Evolutionary conservation across 192 early-diverging fungal species (phyloP), one percentile per base, ranked within the genome.

Genomic region (Coemansia sp.): DNA sequence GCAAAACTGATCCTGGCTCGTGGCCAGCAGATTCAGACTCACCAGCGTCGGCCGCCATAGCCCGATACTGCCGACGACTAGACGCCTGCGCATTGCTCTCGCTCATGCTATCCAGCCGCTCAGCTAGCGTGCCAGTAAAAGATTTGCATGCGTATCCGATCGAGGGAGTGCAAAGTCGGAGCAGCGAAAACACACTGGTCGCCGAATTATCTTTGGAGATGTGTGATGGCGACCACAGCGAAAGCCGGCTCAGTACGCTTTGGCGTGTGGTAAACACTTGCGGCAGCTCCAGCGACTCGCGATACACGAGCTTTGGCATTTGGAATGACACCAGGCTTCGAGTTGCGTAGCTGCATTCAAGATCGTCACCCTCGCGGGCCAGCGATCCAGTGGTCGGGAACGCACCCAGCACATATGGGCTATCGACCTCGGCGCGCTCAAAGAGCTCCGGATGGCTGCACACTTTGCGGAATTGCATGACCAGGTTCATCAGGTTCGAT

Each of bases 401-500:
- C 4, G 66, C 57, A 58, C 86, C 87, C 7, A 85, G 74, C 6
- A 87, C 96, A 61, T 87, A 98, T 14, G 96, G 96, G 15, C 95
- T 95, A 0, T 92, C 92, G 19, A 93, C 93, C 80, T 99, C 97
- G 48, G 89, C 91, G 21, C 91, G 89, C 54, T 92, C 89, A 76
- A 92, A 92, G 11, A 92, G 82, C 59, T 93, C 93, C 15, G 94
- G 94, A 67, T 95, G 94, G 76, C 93, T 92, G 81, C 92, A 94
- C 53, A 90, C 85, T 62, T 95, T 95, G 70, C 93, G 87, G 49
- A 95, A 68, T 74, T 95, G 94, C 94, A 95, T 95, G 4, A 91
- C 94, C 79, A 99, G 92, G 74, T 99, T 99, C 50, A 95, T 80
- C 22, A 98, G 83, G 8, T 94, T 85, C 24, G 92, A 97, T 65